Conservation (phyloP, 257 asterid species). For the Primulina huaijiensis region DNA sequence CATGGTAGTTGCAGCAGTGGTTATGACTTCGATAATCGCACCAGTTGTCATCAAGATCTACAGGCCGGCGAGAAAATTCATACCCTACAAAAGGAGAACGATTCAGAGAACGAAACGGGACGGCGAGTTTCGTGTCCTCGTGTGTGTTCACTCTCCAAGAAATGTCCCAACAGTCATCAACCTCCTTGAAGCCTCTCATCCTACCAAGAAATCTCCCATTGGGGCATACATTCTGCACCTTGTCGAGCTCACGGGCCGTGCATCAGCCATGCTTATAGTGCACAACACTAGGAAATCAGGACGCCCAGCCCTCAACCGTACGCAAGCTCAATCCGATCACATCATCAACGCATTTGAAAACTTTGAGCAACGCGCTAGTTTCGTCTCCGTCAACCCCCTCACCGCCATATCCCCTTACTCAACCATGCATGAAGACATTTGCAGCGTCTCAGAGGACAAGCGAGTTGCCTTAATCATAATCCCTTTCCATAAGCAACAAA, state of each 20-base stretch:
- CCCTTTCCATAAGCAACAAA: conserved; percentile 92
- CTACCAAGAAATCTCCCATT: conserved; percentile 71
- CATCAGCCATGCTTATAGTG: conserved; percentile 90
- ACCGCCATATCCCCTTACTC: conserved; percentile 94
- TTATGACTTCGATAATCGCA: conserved; percentile 66
- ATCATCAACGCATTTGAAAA: conserved; percentile 86
- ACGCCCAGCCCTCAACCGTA: conserved; percentile 63
- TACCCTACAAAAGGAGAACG: conserved; percentile 66
- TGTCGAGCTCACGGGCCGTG: conserved; percentile 90
- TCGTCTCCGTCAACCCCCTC: conserved; percentile 64
- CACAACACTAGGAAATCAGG: conserved; percentile 62
- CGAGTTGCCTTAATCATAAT: conserved; percentile 61
- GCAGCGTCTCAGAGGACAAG: conserved; percentile 77
- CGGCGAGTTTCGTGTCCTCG: conserved; percentile 60
- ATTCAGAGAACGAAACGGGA: conserved; percentile 59
- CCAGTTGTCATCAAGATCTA: conserved; percentile 63
- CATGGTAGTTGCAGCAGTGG: conserved; percentile 73
- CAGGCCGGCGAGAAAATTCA: conserved; percentile 59
- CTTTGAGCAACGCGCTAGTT: conserved; percentile 60
- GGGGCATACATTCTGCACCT: conserved; percentile 73
- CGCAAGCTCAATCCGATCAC: conserved; percentile 88
- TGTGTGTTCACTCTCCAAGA: conserved; percentile 73
- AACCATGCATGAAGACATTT: conserved; percentile 89
- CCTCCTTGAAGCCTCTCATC: conserved; percentile 81
- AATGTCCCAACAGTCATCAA: conserved; percentile 83